Evolutionary conservation across 2,329 filamentous ascomycete genomes (phyloP).

Genomic region (Trichoderma gracile): DNA sequence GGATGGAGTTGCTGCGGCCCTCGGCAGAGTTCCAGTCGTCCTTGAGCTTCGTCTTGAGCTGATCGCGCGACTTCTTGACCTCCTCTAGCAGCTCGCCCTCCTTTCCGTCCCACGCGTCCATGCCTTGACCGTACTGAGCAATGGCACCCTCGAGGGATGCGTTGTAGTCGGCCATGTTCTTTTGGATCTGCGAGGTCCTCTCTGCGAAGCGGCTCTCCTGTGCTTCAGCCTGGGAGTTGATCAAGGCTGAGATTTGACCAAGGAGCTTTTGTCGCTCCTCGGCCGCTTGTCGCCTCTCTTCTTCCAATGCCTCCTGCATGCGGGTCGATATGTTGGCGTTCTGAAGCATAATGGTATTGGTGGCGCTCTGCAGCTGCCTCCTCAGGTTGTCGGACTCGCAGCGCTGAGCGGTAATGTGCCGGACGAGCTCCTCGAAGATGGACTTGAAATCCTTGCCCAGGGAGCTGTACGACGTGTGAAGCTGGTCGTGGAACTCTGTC

Average conservation of each 20-base stretch:
- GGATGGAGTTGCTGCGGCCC: slow-evolving; percentile 79
- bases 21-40: slow-evolving; percentile 82
- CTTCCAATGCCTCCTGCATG: slow-evolving; percentile 69
- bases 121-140: slow-evolving; percentile 65
- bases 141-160: slow-evolving; percentile 66
- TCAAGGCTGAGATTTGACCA: slow-evolving; percentile 72
- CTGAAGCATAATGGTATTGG: slow-evolving; percentile 65
- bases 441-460: slow-evolving; percentile 84
- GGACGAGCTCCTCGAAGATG: slow-evolving; percentile 78
- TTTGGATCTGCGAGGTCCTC: slow-evolving; percentile 62
- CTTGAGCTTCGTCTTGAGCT: slow-evolving; percentile 78
- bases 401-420: slow-evolving; percentile 73
- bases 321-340: slow-evolving; percentile 66
- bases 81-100: slow-evolving; percentile 70
- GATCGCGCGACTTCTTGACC: slow-evolving; percentile 71
- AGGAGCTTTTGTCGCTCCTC: slow-evolving; percentile 74
- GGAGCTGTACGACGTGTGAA: slow-evolving; percentile 80
- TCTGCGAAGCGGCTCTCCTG: slow-evolving; percentile 71
- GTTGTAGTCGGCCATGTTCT: slow-evolving; percentile 64
- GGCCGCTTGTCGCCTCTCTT: slow-evolving; percentile 72
- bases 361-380: slow-evolving; percentile 69
- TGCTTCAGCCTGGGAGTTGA: slow-evolving; percentile 70
- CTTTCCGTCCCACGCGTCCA: slow-evolving; percentile 72
- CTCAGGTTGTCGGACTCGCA: slow-evolving; percentile 73
- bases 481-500: slow-evolving; percentile 76